Conservation (phyloP, 1,139 yeast genomes). For the Yamadazyma aaseri region DNA sequence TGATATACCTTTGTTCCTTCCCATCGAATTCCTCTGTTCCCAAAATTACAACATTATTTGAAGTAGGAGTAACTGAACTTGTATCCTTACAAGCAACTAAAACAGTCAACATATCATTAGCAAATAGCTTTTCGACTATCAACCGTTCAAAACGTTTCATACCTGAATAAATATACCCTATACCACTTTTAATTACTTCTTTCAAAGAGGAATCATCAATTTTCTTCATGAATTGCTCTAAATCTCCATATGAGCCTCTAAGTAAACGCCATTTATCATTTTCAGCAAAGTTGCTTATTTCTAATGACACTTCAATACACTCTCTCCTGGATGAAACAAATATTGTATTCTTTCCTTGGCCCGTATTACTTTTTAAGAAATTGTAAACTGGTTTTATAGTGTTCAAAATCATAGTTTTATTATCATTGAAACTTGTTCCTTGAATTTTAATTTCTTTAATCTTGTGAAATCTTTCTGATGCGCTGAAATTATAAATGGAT, state of each 20-base stretch:
- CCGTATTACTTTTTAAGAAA: conserved; percentile 23
- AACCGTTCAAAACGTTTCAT: conserved; percentile 57
- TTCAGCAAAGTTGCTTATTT: conserved; percentile 36
- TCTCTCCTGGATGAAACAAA: conserved; percentile 59
- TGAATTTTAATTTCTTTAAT: conserved; percentile 60
- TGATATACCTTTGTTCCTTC: conserved; percentile 65
- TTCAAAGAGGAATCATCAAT: conserved; percentile 49
- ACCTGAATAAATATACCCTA: conserved; percentile 61
- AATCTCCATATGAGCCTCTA: conserved; percentile 27
- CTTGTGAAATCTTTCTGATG: conserved; percentile 56
- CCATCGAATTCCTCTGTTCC: conserved; percentile 79
- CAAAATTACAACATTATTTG: conserved; percentile 56
- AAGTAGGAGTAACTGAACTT: conserved; percentile 49
- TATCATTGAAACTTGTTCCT: conserved; percentile 10
- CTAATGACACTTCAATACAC: conserved; percentile 52
- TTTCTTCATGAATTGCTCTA: conserved; percentile 42
- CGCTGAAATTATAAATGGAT: conserved; percentile 67
- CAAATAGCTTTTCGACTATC: conserved; percentile 54
- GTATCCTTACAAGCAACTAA: conserved; percentile 61
- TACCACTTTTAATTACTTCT: conserved; percentile 54
- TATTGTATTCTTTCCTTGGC: conserved; percentile 39
- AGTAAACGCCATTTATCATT: conserved; percentile 26
- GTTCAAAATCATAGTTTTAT: conserved; percentile 9
- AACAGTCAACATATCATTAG: conserved; percentile 48
- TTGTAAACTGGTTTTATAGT: conserved; percentile 37